These are phyloP conservation scores for Eutypa lata DNA, from an alignment of 2,329 filamentous ascomycete genomes.

Conservation along the genomic window DNA sequence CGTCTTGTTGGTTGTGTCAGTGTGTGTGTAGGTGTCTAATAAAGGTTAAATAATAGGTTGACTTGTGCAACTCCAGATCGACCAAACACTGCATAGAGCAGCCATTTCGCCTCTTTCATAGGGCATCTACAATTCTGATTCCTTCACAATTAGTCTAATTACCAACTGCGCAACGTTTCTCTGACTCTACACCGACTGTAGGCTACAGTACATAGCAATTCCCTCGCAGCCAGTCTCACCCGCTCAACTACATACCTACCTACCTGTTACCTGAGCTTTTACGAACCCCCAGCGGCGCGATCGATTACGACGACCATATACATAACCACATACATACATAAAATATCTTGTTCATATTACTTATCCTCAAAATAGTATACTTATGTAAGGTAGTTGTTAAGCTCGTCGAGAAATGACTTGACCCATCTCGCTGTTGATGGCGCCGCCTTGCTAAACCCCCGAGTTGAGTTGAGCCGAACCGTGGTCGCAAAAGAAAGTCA, in stretches of 20 bases:
- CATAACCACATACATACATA: no score
- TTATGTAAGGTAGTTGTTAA: not conserved
- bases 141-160: not conserved
- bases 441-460: constrained; percentile 19
- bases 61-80: not conserved
- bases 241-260: not conserved
- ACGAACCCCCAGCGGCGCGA: not conserved
- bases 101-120: not conserved
- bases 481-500: not conserved
- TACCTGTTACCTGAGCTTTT: no score
- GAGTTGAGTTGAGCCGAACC: not conserved
- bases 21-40: not conserved
- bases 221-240: not conserved
- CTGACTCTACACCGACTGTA: no score
- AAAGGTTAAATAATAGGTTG: no score
- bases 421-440: constrained; percentile 21
- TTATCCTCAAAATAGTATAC: not conserved
- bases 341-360: no score
- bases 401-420: constrained; percentile 14
- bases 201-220: no score
- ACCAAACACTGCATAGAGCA: not conserved
- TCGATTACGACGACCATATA: not conserved
- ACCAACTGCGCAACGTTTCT: not conserved
- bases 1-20: not conserved
- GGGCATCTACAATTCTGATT: not conserved